Percentiles rank a stretch among this genome's conserved stretches.
phyloP scores from a whole-genome alignment of 208 protist genomes.

The Strigomonas culicis region DNA sequence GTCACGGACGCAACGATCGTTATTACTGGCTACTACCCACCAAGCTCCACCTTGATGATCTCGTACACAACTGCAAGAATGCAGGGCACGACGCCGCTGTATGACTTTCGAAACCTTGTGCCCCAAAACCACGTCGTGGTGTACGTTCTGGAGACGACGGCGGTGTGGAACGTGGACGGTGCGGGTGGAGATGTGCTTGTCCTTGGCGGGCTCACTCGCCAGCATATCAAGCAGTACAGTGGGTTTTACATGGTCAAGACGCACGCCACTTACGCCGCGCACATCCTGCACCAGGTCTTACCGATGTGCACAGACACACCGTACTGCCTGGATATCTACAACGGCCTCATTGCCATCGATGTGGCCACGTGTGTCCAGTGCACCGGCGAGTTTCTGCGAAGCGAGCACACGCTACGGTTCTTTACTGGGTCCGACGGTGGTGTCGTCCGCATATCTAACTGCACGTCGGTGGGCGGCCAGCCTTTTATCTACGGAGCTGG shows the following conservation, averaged over 20 bases:
- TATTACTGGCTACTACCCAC: background rate
- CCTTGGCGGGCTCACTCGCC: background rate
- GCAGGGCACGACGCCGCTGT: background rate
- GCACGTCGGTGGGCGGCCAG: background rate
- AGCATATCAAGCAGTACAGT: background rate
- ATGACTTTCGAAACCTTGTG: background rate
- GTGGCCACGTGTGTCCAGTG: too few species aligned
- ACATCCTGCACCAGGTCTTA: background rate
- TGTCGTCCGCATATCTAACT: background rate
- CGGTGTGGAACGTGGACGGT: background rate
- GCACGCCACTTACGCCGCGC: background rate
- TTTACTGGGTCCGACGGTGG: too few species aligned
- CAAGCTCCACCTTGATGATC: background rate
- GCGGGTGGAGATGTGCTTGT: background rate
- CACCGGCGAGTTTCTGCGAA: too few species aligned
- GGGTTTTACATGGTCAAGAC: slow-evolving; percentile 3
- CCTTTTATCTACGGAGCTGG: background rate
- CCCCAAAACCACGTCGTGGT: slow-evolving; percentile 2
- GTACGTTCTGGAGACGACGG: slow-evolving; percentile 5
- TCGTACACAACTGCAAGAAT: background rate
- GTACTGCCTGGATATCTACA: too few species aligned
- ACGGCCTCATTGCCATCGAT: too few species aligned
- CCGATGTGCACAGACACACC: background rate
- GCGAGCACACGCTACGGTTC: too few species aligned
- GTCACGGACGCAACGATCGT: slow-evolving; percentile 5